Base-by-base conservation (phyloP, 495 filamentous ascomycete genomes). In the Penicillium egyptiacum region DNA sequence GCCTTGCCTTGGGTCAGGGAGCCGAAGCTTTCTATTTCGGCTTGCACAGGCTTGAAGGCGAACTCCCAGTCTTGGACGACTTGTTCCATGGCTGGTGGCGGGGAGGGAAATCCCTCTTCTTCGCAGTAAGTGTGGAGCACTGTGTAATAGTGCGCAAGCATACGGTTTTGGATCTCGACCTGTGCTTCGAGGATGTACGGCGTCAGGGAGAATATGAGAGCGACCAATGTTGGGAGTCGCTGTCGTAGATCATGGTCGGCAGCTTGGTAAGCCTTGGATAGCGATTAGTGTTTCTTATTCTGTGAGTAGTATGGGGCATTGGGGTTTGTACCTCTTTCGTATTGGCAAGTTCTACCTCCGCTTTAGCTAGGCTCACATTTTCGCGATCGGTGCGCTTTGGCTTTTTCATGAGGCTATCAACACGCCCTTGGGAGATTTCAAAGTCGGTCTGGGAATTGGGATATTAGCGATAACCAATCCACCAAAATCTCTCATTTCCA, bases 71-170 rank as follows among this genome's bases (percentile, higher is more conserved):
- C 75, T 2, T 83, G 69, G 46, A 95, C 75, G 0, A 96, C 82
- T 33, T 88, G 82, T 20, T 86, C 83, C 78, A 90, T 87, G 2
- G 87, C 70, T 0, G 88, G 88, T 0, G 90, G 82, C 14, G 89
- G 88, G 9, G 86, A 88, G 2, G 86, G 86, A 64, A 93, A 90
- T 10, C 81, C 76, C 54, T 85, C 76, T 23, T 88, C 82, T 52
- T 87, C 75, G 58, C 88, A 90, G 70, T 89, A 97, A 56, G 84
- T 84, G 66, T 91, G 86, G 4, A 96, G 75, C 0, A 85, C 77
- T 11, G 92, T 96, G 73, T 98, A 98, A 60, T 89, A 88, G 53
- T 94, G 78, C 0, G 84, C 92, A 3, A 96, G 80, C 25, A 98
- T 77, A 40, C 84, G 83, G 69, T 93, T 94, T 63, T 98, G 93